Conservation (phyloP, 495 filamentous ascomycete species). For the Hypomontagnella monticulosa region DNA sequence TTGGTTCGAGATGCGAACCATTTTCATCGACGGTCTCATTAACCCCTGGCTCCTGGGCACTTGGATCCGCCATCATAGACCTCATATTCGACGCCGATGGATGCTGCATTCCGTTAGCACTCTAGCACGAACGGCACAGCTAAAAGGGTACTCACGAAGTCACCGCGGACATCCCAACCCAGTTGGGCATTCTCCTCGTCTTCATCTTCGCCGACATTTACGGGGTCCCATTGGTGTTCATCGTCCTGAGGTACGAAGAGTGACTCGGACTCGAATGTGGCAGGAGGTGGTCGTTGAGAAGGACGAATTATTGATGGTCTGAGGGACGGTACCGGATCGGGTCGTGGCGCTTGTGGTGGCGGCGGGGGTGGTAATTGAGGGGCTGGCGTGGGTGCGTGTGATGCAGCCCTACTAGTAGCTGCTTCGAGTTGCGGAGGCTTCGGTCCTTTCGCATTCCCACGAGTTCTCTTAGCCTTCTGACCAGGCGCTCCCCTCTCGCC, state of each 20-base stretch:
- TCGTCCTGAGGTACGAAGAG: conserved; percentile 80
- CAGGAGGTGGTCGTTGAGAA: conserved; percentile 62
- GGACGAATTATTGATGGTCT: conserved; percentile 46
- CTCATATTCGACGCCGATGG: conserved; percentile 51
- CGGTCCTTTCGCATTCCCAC: conserved; percentile 43
- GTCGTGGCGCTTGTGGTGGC: conserved; percentile 33
- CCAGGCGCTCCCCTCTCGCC: conserved; percentile 69
- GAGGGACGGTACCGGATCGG: conserved; percentile 41
- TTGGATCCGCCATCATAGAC: conserved; percentile 31
- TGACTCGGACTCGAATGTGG: conserved; percentile 74
- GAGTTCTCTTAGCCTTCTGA: conserved; percentile 53
- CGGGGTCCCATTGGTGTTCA: conserved; percentile 86
- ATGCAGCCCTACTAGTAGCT: conserved; percentile 49
- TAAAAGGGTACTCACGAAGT: conserved; percentile 52
- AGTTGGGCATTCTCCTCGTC: conserved; percentile 71
- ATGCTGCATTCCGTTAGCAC: conserved; percentile 47
- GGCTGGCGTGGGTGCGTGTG: conserved; percentile 43
- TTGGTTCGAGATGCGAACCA: conserved; percentile 65
- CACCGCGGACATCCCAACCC: conserved; percentile 80
- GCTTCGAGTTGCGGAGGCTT: conserved; percentile 49
- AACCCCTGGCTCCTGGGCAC: conserved; percentile 44
- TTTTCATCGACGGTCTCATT: conserved; percentile 44
- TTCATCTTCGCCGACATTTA: conserved; percentile 73
- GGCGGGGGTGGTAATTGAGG: conserved; percentile 24
- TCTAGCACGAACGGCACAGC: neutral